These are phyloP conservation scores for Cenchrus americanus DNA, from an alignment of 176 grass and related monocot species.

Conservation along the genomic window DNA sequence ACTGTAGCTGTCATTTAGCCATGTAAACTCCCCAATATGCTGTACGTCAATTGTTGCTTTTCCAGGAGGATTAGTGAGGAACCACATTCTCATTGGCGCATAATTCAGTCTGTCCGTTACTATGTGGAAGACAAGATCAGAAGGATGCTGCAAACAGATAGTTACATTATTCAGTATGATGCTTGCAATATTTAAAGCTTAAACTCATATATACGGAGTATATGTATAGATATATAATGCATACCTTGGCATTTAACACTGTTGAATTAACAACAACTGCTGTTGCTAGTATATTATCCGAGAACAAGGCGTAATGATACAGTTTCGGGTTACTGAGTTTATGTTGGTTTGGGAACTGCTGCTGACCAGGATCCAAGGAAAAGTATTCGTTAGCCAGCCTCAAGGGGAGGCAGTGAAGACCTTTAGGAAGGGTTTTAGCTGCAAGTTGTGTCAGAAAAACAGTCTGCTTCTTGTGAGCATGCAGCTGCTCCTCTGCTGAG, in stretches of 20 bases:
- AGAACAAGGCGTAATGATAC: constrained; percentile 89
- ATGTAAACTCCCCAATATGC: constrained; percentile 81
- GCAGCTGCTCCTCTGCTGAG: constrained; percentile 75
- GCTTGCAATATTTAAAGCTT: background rate
- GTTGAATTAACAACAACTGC: constrained; percentile 90
- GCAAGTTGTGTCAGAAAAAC: constrained; percentile 89
- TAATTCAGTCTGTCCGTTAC: constrained; percentile 89
- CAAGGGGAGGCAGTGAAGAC: constrained; percentile 85
- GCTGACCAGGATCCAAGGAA: constrained; percentile 49
- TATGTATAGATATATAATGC: constrained; percentile 3
- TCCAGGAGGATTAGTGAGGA: constrained; percentile 81
- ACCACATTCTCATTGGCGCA: constrained; percentile 93
- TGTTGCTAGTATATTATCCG: constrained; percentile 83
- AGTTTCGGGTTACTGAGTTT: constrained; percentile 69
- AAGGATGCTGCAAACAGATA: constrained; percentile 71
- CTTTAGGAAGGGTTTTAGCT: constrained; percentile 90
- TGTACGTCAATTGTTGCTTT: constrained; percentile 79
- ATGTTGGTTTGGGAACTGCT: constrained; percentile 56
- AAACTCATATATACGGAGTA: constrained; percentile 17
- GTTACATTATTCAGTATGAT: constrained; percentile 17
- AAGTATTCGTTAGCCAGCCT: constrained; percentile 72
- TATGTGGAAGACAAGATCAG: constrained; percentile 84
- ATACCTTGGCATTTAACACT: constrained; percentile 87
- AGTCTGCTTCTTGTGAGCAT: constrained; percentile 78
- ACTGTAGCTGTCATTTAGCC: constrained; percentile 84